These are phyloP conservation scores for Starmerella bombicola DNA, from an alignment of 805 yeast species.

Conservation along the genomic window DNA sequence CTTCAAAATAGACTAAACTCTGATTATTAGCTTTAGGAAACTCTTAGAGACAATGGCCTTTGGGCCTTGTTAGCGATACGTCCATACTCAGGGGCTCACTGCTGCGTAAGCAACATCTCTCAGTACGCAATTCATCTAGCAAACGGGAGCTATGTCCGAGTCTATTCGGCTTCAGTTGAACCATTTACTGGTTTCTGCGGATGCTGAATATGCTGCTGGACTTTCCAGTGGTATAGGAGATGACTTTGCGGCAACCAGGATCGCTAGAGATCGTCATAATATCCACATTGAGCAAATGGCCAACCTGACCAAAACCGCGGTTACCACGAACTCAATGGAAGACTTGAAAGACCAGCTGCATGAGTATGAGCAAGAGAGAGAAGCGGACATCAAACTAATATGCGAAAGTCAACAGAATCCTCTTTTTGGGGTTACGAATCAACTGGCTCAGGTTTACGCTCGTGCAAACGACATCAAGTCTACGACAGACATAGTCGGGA, in stretches of 20 bases:
- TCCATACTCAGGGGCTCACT: no score
- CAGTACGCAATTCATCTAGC: no score
- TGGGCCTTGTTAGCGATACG: no score
- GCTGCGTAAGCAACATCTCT: no score
- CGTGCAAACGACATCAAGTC: conserved; percentile 44
- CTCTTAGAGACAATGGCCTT: no score
- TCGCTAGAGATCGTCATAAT: conserved; percentile 3
- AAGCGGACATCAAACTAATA: conserved; percentile 47
- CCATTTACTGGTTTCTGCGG: conserved; percentile 16
- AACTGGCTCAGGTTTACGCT: conserved; percentile 48
- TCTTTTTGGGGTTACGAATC: conserved; percentile 39
- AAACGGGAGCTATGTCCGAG: conserved; percentile 19
- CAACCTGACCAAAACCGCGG: conserved; percentile 56
- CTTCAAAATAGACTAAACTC: no score
- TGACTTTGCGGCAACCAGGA: neutral
- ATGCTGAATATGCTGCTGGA: conserved; percentile 10
- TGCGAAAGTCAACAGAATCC: conserved; percentile 51
- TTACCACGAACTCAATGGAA: conserved; percentile 42
- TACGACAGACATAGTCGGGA: conserved; percentile 46
- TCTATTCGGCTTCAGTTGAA: conserved; percentile 20
- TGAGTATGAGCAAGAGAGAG: conserved; percentile 45
- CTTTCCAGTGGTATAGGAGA: conserved; percentile 1
- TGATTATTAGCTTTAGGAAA: no score
- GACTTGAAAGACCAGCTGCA: conserved; percentile 46
- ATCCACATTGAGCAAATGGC: conserved; percentile 64